Evolutionary conservation across 768 basidiomycete genomes (phyloP), one percentile per base, ranked within the genome.

Genomic region (Lentinula lateritia): DNA sequence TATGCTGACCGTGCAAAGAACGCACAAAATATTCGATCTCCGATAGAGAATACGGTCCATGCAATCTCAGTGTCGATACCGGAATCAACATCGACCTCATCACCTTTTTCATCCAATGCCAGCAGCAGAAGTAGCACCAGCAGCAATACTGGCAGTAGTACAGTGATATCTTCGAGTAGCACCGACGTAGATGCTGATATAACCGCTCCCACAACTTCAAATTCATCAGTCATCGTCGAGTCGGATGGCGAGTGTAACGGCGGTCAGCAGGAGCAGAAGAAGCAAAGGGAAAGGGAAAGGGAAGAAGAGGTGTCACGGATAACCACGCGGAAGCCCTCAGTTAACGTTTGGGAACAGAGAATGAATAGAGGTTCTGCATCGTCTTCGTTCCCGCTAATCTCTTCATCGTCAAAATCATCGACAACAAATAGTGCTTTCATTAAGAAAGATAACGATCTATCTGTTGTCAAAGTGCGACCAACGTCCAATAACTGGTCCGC

Each of bases 11-110:
- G 46, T 36, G 58, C 58, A 35, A 59, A 59, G 23, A 59, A 34
- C n/a, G 58, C 58, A 15, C 58, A 59, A 59, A 58, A 58, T 2
- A 58, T 58, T 46, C 58, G 58, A 59, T 59, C 58, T 50, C 45
- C 58, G 15, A 46, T 59, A 59, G 58, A 46, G 15, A 59, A 59
- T 50, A 50, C 48, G 32, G n/a, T 59, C 12, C 58, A 50, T 15
- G 58, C 46, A 9, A 46, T 59, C n/a, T 59, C 58, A 50, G 58
- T 59, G 3, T 59, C 58, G 20, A 50, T 59, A 32, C 38, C 41
- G 5, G 55, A 16, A 23, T 56, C 58, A 59, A 36, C 54, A 43
- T 38, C 58, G 18, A 46, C 28, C 18, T 35, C 58, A 20, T 48
- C 58, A 32, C 12, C 34, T 32, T 52, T 36, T 35, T 23, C 50